Conservation (phyloP, 345 rosid species). For the Cardiospermum halicacabum region DNA sequence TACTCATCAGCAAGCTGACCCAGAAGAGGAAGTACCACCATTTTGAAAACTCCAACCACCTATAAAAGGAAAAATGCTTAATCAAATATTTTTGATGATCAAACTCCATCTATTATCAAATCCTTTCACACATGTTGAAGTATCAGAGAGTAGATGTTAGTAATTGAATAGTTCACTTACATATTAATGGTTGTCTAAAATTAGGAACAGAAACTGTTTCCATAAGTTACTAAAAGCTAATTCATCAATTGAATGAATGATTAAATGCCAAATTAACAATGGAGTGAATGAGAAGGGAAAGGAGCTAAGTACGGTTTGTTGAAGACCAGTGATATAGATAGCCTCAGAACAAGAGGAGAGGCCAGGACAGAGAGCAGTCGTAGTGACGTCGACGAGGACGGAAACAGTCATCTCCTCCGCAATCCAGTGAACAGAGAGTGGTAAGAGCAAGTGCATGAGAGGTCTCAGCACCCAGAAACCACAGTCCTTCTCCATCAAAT, state of each 20-base stretch:
- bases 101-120: background rate
- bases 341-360: constrained; percentile 41
- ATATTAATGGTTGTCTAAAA: too few relatives aligned
- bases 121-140: background rate
- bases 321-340: constrained; percentile 49
- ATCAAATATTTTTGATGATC: background rate
- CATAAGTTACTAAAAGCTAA: too few relatives aligned
- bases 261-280: background rate
- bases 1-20: constrained; percentile 60
- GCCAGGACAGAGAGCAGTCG: constrained; percentile 47
- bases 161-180: background rate
- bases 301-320: constrained; percentile 54
- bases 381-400: constrained; percentile 51
- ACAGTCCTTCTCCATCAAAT: constrained; percentile 9
- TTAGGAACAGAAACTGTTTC: too few relatives aligned
- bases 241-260: too few relatives aligned
- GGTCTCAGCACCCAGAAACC: constrained; percentile 39
- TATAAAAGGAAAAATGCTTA: constrained; percentile 7
- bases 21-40: constrained; percentile 45
- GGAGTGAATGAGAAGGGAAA: too few relatives aligned
- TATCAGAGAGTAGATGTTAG: too few relatives aligned
- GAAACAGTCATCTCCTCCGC: constrained; percentile 64
- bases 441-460: constrained; percentile 38
- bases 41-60: constrained; percentile 59
- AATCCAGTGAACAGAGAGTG: constrained; percentile 47